These are phyloP conservation scores for Apiospora malaysiana DNA, from an alignment of 2,329 filamentous ascomycete species.

Conservation along the genomic window DNA sequence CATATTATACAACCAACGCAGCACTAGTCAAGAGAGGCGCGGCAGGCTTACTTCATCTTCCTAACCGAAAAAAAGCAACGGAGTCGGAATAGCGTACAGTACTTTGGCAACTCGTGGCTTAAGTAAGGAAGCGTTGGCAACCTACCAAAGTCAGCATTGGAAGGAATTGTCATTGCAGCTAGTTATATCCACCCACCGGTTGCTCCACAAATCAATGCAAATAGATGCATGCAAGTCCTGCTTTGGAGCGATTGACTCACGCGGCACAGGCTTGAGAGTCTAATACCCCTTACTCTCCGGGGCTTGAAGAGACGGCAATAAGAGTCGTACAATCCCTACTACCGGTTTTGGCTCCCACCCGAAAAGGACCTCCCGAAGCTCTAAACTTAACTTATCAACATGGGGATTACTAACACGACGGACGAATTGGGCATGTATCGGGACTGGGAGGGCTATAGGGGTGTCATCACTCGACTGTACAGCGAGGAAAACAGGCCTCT, in stretches of 20 bases:
- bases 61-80: background rate
- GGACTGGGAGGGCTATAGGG: conserved; percentile 6
- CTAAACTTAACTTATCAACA: background rate
- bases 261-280: background rate
- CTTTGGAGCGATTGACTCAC: background rate
- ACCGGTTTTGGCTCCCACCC: background rate
- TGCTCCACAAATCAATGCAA: background rate
- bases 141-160: background rate
- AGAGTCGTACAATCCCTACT: background rate
- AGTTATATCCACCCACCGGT: background rate
- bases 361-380: background rate
- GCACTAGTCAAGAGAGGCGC: background rate
- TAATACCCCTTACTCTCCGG: background rate
- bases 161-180: background rate
- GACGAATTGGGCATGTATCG: background rate
- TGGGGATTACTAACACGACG: background rate
- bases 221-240: background rate
- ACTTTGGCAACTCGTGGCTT: background rate
- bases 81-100: background rate
- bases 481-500: conserved; percentile 8
- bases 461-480: conserved; percentile 14
- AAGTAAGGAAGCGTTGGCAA: background rate
- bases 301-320: background rate
- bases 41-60: background rate
- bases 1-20: too few species aligned